Percentiles rank a stretch among this genome's conserved stretches.
Conservation (phyloP, 1,284 basidiomycete species). For the Trichosporon ovoides region DNA sequence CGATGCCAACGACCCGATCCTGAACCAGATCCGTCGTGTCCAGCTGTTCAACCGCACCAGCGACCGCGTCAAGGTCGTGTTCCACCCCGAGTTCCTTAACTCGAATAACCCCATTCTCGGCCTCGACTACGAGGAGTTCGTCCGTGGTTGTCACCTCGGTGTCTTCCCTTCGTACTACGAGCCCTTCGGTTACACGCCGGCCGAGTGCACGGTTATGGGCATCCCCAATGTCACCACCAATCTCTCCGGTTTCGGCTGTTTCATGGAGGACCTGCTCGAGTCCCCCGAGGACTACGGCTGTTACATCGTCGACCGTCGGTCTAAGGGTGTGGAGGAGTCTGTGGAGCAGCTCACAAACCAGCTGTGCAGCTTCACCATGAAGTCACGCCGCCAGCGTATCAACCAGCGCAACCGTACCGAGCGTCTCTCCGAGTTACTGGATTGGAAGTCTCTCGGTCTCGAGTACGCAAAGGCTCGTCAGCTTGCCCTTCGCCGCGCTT, state of each 20-base stretch:
- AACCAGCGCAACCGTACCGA: constrained; percentile 98
- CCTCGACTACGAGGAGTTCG: constrained; percentile 98
- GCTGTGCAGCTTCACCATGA: constrained; percentile 74
- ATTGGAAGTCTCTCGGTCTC: constrained; percentile 97
- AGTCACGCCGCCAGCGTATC: constrained; percentile 92
- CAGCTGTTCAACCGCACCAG: constrained; percentile 77
- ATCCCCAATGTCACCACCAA: constrained; percentile 96
- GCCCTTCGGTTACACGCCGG: constrained; percentile 54
- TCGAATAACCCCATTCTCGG: constrained; percentile 95
- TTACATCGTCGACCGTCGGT: constrained; percentile 91
- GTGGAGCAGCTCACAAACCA: constrained; percentile 63
- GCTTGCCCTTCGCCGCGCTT: constrained; percentile 84
- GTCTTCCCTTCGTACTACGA: constrained; percentile 88
- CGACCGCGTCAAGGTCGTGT: constrained; percentile 92
- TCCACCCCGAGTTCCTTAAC: constrained; percentile 98
- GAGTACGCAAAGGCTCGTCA: constrained; percentile 96
- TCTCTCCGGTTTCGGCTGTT: constrained; percentile 93
- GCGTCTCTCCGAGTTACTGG: constrained; percentile 80
- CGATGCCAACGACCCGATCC: constrained; percentile 82
- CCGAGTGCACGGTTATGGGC: constrained; percentile 74
- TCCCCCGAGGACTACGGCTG: constrained; percentile 69
- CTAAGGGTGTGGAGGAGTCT: constrained; percentile 84
- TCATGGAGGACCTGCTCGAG: constrained; percentile 99
- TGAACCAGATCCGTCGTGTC: constrained; percentile 89
- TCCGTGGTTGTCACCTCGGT: constrained; percentile 92